Conservation (phyloP, 768 basidiomycete genomes). For the Lepiota brunneoincarnata region DNA sequence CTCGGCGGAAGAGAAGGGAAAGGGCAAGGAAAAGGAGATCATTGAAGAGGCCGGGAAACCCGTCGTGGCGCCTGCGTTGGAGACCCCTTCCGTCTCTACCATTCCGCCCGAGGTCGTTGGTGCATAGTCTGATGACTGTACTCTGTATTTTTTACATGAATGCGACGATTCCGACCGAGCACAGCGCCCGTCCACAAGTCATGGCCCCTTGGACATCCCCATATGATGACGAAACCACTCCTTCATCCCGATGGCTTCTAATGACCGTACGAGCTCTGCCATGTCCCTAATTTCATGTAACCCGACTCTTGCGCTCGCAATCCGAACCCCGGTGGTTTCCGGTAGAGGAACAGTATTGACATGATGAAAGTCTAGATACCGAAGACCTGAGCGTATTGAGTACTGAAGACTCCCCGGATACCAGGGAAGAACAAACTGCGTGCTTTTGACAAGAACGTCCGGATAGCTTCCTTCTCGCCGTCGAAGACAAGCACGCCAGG, state of each 20-base stretch:
- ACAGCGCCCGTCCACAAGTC: not conserved
- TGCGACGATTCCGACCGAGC: not conserved
- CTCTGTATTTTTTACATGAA: constrained; percentile 5
- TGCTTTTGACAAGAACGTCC: constrained; percentile 34
- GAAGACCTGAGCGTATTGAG: constrained; percentile 24
- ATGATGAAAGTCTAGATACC: constrained; percentile 43
- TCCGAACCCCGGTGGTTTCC: constrained; percentile 11
- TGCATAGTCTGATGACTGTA: constrained; percentile 18
- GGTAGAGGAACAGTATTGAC: constrained; percentile 31
- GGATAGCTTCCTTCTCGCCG: constrained; percentile 30
- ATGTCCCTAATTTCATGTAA: constrained; percentile 35
- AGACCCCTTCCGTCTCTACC: constrained; percentile 10
- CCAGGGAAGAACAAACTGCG: constrained; percentile 24
- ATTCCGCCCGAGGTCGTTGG: constrained; percentile 28
- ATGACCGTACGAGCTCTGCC: constrained; percentile 24
- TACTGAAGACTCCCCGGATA: not conserved
- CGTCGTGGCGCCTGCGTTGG: constrained; percentile 1
- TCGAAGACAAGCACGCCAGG: constrained; percentile 43
- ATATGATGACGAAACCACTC: constrained; percentile 14
- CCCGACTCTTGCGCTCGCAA: constrained; percentile 27
- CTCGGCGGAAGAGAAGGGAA: constrained; percentile 14
- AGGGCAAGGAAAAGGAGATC: constrained; percentile 12
- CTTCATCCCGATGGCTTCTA: constrained; percentile 12
- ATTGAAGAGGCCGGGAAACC: constrained; percentile 11
- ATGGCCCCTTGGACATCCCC: constrained; percentile 14